Evolutionary conservation across 139 green algal species (phyloP), one percentile per base, ranked within the genome.

Genomic region (Spirogloea muscicola): DNA sequence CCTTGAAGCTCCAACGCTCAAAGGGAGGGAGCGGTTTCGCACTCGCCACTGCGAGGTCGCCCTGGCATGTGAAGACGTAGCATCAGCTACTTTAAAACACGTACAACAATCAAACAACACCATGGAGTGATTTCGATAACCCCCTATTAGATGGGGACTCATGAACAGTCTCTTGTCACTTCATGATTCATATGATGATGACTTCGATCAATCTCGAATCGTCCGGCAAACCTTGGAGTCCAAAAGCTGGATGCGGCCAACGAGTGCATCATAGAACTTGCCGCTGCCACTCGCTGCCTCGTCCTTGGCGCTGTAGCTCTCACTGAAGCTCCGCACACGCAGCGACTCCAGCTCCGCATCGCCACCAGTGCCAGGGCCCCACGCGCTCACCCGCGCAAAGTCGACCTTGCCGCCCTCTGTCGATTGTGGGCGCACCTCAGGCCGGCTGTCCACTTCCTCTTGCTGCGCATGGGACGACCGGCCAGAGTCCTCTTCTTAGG

Each of bases 1-100:
- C 27, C 10, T 40, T 40, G n/a, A 72, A 72, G 46, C 25, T 37
- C 63, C 63, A 72, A 3, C 63, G 63, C 33, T 72, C 63, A 59
- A 72, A 72, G 33, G 63, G 63, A 3, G 63, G 63, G 5, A 72
- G 49, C 46, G 63, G 63, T 3, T 61, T 3, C 27, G 38, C 7
- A 38, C 60, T 16, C 5, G 39, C 63, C 33, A 72, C 63, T 16
- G 16, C n/a, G 29, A 72, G 46, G 34, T 72, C 31, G 7, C 63
- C 63, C 63, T 72, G 39, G 51, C n/a, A n/a, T n/a, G n/a, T 52
- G 44, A 52, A 52, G 10, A 16, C 13, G 13, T 13, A 52, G 44
- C 44, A 52, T 52, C 44, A 25, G 44, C 13, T n/a, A n/a, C n/a
- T n/a, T n/a, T n/a, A n/a, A n/a, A n/a, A n/a, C n/a, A n/a, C n/a